Evolutionary conservation across 2,329 filamentous ascomycete species (phyloP).

Genomic region (Trichoderma arundinaceum): DNA sequence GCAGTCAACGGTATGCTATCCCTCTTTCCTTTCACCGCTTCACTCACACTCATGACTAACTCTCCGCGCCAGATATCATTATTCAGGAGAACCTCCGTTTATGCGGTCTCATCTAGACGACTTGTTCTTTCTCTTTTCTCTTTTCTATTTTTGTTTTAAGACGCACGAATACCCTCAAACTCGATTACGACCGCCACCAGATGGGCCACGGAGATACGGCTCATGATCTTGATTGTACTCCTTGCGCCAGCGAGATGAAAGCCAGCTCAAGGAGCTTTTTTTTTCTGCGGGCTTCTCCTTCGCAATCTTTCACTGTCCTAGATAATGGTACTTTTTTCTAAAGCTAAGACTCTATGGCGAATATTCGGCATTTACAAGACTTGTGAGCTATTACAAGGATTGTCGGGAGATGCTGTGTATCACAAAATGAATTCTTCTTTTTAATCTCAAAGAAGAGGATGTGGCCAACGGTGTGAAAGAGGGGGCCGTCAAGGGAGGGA

Average conservation of each 20-base stretch:
- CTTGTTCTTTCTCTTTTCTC: constrained; percentile 41
- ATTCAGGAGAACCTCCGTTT: constrained; percentile 98
- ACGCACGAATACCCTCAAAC: constrained; percentile 52
- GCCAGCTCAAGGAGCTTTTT: constrained; percentile 29
- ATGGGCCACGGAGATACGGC: constrained; percentile 48
- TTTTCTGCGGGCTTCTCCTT: constrained; percentile 22
- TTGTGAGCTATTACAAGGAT: constrained; percentile 40
- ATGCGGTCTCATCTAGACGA: constrained; percentile 88
- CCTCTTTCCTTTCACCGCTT: not conserved
- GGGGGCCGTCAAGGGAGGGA: constrained; percentile 25
- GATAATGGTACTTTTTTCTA: constrained; percentile 30
- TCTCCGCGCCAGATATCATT: constrained; percentile 78
- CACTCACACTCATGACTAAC: constrained; percentile 48
- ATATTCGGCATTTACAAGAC: constrained; percentile 35
- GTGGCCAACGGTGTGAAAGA: constrained; percentile 31
- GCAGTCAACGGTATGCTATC: constrained; percentile 87
- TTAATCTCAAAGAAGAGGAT: constrained; percentile 35
- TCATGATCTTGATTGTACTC: constrained; percentile 47
- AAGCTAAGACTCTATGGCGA: constrained; percentile 30
- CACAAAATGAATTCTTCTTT: constrained; percentile 40
- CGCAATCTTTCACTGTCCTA: constrained; percentile 30
- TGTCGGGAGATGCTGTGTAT: constrained; percentile 43
- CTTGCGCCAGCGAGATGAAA: constrained; percentile 40
- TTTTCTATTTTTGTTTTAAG: constrained; percentile 37
- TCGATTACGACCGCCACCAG: constrained; percentile 48